Evolutionary conservation across 1,139 yeast species (phyloP), one percentile per base, ranked within the genome.

Genomic region (Saccharomyces hybrid): DNA sequence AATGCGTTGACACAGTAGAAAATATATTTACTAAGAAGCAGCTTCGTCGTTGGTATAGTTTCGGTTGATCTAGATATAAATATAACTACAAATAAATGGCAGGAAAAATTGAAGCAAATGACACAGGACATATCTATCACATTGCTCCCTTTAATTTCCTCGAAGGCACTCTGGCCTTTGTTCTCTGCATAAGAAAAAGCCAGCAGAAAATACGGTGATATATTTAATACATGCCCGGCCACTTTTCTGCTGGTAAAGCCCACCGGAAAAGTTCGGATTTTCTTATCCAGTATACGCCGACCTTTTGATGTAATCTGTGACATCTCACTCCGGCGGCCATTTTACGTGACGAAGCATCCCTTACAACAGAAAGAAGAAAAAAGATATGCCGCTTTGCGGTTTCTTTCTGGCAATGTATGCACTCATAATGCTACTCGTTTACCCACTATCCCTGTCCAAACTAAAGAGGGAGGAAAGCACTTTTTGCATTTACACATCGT

Each of bases 131-230:
- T n/a, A 32, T 32, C 16, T 32, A 4, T n/a, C 38, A 5, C 38
- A 56, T 7, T 60, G 59, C 46, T 55, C 44, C 44, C 44, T 38
- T 38, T 49, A 38, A 38, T 38, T 38, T n/a, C 13, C 6, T 38
- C 25, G n/a, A 38, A 38, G 31, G 48, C 48, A 46, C 28, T 14
- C 28, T 14, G 25, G 31, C 6, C 31, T 42, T 42, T 25, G 42
- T 29, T 47, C 25, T 19, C 13, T 29, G 28, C 14, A 13, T n/a
- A 31, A 19, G 26, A 23, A 47, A 31, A 19, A 16, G 11, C 41
- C 49, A 47, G 27, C 41, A 16, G 41, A 47, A 31, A 19, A 48
- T 48, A 9, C 25, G 16, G 44, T 38, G 44, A 38, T 38, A 19
- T 19, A 38, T 19, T 38, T 38, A 19, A 38, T 16, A 38, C 44